Conservation (phyloP, 257 asterid species). For the Petunia axillaris region DNA sequence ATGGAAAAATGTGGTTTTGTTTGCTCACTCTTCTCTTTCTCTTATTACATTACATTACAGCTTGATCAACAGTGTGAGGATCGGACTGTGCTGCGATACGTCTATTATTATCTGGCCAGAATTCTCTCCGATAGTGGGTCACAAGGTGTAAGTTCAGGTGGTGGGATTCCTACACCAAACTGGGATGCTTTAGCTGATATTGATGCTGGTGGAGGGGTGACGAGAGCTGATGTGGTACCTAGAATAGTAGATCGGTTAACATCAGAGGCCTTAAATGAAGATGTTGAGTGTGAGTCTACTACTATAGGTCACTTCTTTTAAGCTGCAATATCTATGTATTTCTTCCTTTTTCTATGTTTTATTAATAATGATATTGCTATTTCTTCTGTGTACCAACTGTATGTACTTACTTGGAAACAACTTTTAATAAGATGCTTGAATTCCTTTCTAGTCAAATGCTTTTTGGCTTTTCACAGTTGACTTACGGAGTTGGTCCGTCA, state of each 20-base stretch:
- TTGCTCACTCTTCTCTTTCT: slow-evolving; percentile 30
- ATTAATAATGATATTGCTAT: neutral
- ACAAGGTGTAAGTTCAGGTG: slow-evolving; percentile 94
- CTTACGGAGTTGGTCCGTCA: neutral
- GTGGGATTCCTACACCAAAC: slow-evolving; percentile 99
- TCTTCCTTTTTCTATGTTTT: slow-evolving; percentile 20
- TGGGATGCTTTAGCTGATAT: slow-evolving; percentile 99
- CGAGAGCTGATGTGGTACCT: slow-evolving; percentile 99
- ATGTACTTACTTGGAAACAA: neutral
- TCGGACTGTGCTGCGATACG: slow-evolving; percentile 95
- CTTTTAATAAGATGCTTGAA: neutral
- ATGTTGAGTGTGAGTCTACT: slow-evolving; percentile 71
- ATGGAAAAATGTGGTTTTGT: slow-evolving; percentile 30
- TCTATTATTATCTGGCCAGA: slow-evolving; percentile 95
- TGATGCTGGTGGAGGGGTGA: slow-evolving; percentile 96
- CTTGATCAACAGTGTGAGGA: slow-evolving; percentile 99
- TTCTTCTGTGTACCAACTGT: neutral
- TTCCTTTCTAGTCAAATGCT: neutral
- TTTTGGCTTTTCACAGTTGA: neutral
- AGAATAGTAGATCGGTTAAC: slow-evolving; percentile 79
- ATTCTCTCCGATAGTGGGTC: slow-evolving; percentile 94
- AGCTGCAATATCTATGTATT: neutral
- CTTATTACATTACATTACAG: slow-evolving; percentile 55
- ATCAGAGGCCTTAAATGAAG: slow-evolving; percentile 92
- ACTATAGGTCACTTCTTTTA: neutral